Percentiles rank a stretch among this genome's conserved stretches.
Evolutionary conservation across 2,329 filamentous ascomycete species (phyloP).

Genomic region (Fusarium proliferatum): DNA sequence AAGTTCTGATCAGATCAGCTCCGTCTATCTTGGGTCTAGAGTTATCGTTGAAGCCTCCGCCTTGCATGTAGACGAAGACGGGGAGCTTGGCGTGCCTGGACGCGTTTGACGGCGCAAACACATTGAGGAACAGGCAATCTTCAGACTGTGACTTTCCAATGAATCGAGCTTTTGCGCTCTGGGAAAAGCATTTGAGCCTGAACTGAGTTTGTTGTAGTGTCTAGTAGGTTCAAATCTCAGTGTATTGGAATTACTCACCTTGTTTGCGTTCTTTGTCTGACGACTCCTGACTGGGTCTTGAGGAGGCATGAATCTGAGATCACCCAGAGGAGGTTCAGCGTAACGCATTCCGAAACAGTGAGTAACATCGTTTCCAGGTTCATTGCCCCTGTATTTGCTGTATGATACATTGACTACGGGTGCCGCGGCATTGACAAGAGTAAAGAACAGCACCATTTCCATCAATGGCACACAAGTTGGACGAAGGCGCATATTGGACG

Average conservation of each 20-base stretch:
- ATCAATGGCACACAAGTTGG: not conserved
- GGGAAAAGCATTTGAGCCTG: constrained; percentile 46
- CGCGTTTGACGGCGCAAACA: constrained; percentile 68
- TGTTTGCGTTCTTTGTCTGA: constrained; percentile 62
- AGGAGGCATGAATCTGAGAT: constrained; percentile 76
- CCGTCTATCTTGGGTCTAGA: constrained; percentile 67
- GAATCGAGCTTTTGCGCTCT: constrained; percentile 22
- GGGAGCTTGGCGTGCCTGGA: constrained; percentile 65
- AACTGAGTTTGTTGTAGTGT: constrained; percentile 31
- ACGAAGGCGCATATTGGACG: not conserved
- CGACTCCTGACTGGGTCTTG: constrained; percentile 65
- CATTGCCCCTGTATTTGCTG: constrained; percentile 70
- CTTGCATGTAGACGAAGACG: constrained; percentile 69
- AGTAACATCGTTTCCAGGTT: constrained; percentile 66
- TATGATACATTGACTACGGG: constrained; percentile 71
- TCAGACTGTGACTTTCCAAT: constrained; percentile 57
- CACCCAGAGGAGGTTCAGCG: constrained; percentile 74
- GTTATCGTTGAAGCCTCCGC: constrained; percentile 67
- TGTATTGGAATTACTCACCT: constrained; percentile 51
- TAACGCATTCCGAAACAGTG: constrained; percentile 82
- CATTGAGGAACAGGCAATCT: constrained; percentile 76
- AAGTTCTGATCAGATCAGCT: constrained; percentile 65
- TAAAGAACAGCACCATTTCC: constrained; percentile 7
- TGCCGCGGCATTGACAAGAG: constrained; percentile 17
- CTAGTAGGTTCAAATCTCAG: no score